Conservation (phyloP, 2,329 filamentous ascomycete species). For the Hypoxylon sp. region DNA sequence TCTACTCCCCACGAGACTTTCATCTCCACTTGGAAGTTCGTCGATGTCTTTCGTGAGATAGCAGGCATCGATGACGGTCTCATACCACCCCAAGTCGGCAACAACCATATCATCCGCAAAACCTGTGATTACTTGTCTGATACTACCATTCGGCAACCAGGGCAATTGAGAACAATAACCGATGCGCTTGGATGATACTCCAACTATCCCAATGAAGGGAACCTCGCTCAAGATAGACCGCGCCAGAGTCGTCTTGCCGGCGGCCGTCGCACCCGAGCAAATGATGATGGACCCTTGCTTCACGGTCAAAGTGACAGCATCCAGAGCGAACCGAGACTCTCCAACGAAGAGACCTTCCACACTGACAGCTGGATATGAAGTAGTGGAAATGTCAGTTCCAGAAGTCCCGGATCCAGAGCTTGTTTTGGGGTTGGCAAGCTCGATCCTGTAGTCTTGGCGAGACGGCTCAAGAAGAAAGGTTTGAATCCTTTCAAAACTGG, state of each 20-base stretch:
- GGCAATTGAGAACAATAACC: conserved; percentile 58
- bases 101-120: conserved; percentile 24
- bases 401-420: conserved; percentile 6
- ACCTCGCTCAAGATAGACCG: conserved; percentile 45
- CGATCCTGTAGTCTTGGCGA: conserved; percentile 31
- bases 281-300: conserved; percentile 47
- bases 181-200: conserved; percentile 49
- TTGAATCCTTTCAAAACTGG: conserved; percentile 59
- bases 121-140: conserved; percentile 54
- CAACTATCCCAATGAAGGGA: conserved; percentile 47
- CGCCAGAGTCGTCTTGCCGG: conserved; percentile 51
- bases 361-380: conserved; percentile 1
- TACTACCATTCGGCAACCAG: conserved; percentile 57
- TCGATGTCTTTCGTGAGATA: conserved; percentile 49
- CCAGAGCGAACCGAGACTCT: conserved; percentile 39
- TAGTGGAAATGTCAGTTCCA: neutral
- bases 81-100: conserved; percentile 52
- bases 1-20: conserved; percentile 41
- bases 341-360: conserved; percentile 31
- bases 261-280: conserved; percentile 49
- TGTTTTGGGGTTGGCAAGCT: conserved; percentile 19
- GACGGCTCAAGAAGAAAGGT: conserved; percentile 51
- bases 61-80: conserved; percentile 49
- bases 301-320: conserved; percentile 48
- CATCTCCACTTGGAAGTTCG: conserved; percentile 43